These are phyloP conservation scores for Coemansia sp. DNA, from an alignment of 371 early-diverging fungal genomes.

Conservation along the genomic window DNA sequence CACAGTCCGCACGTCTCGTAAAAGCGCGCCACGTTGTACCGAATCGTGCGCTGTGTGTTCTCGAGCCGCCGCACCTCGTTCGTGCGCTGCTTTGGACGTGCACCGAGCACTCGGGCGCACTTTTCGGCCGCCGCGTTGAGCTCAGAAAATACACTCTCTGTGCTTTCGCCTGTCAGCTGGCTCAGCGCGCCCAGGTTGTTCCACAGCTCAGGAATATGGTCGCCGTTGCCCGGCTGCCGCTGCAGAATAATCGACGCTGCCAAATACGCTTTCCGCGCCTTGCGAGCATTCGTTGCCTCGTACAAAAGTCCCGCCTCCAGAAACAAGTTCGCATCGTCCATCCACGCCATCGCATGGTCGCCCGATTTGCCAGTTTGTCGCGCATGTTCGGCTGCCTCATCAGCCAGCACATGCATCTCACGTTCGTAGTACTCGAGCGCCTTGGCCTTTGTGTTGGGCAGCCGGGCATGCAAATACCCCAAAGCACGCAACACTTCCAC, in stretches of 20 bases:
- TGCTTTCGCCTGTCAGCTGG: slow-evolving; percentile 56
- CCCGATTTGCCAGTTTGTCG: neutral
- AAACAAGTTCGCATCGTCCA: slow-evolving; percentile 54
- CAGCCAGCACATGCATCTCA: slow-evolving; percentile 48
- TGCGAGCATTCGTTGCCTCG: slow-evolving; percentile 58
- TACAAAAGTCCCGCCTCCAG: slow-evolving; percentile 64
- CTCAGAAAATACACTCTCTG: slow-evolving; percentile 43
- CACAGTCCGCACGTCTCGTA: slow-evolving; percentile 65
- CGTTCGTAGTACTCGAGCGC: slow-evolving; percentile 63
- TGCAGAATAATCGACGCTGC: slow-evolving; percentile 53
- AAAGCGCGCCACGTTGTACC: slow-evolving; percentile 80
- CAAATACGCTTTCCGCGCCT: slow-evolving; percentile 57
- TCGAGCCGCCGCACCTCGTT: slow-evolving; percentile 30
- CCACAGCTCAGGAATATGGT: slow-evolving; percentile 65
- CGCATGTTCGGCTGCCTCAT: slow-evolving; percentile 14
- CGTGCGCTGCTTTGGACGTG: slow-evolving; percentile 7
- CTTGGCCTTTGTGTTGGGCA: slow-evolving; percentile 64
- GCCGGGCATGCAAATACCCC: slow-evolving; percentile 63
- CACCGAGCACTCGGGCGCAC: slow-evolving; percentile 12
- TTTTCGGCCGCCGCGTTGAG: slow-evolving; percentile 49
- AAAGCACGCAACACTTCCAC: slow-evolving; percentile 65
- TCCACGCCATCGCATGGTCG: slow-evolving; percentile 29
- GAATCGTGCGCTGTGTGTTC: slow-evolving; percentile 56
- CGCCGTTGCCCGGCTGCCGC: slow-evolving; percentile 39
- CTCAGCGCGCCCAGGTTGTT: slow-evolving; percentile 81